Base-by-base conservation (phyloP, 169 alveolate genomes). In the Eimeria sp. region DNA sequence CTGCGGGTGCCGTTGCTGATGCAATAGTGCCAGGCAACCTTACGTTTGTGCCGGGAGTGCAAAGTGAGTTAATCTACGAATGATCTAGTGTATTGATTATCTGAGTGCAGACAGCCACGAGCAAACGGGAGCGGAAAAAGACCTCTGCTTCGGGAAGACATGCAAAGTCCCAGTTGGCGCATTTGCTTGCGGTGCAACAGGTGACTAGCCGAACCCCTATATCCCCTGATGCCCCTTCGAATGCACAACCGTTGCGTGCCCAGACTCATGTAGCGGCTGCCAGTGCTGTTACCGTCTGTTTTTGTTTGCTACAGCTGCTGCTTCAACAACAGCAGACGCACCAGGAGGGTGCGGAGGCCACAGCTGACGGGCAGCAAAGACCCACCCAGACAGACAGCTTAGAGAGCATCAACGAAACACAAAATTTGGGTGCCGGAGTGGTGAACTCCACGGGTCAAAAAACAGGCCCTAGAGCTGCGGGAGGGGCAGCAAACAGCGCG, bases 31-130 rank as follows among this genome's bases (percentile, higher is more conserved):
- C 67, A 47, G 88, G 67, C 16, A n/a, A 27, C 45, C 47, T 78
- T 16, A 47, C 45, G 45, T 34, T 13, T n/a, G 30, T 27, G 18
- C 61, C 61, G 20, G 67, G 40, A 47, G 88, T 11, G 6, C 45
- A 78, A 3, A 10, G 45, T 22, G 67, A 16, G 67, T 18, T 76
- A 76, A 6, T 43, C 20, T 70, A 54, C 57, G 18, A 40, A 16
- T 73, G 83, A 30, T 3, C 40, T 5, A 11, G 83, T 73, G 54
- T 73, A 73, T 73, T 11, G 7, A 40, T 18, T 40, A 3, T 27
- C 34, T 75, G 82, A 11, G 57, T 57, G 13, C 95, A 90, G 95
- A 90, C 95, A 20, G 95, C 95, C 70, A 90, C 95, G 30, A 90
- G 89, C 90, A 90, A 90, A 57, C 78, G 95, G 47, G 95, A 90